These are phyloP conservation scores for Nelumbo lutea DNA, from an alignment of 164 flowering plant genomes.

Conservation along the genomic window DNA sequence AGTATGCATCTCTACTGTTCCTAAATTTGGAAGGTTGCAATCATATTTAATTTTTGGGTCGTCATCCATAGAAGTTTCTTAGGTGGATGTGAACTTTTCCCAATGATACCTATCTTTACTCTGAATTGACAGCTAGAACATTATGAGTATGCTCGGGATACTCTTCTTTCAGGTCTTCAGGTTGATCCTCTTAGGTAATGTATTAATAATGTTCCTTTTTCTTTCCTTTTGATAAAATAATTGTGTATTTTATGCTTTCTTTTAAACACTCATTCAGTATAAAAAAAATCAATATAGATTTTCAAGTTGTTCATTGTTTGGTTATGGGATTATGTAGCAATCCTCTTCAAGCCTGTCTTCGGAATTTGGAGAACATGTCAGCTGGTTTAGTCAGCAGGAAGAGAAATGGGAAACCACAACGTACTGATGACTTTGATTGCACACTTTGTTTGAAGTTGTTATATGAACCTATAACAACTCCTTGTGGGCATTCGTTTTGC, in stretches of 20 bases:
- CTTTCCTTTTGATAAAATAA: background rate
- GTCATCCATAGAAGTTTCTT: background rate
- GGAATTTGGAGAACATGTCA: slow-evolving; percentile 40
- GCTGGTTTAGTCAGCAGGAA: slow-evolving; percentile 24
- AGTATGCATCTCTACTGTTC: no score
- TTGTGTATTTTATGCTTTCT: background rate
- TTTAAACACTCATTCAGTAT: background rate
- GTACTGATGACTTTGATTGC: slow-evolving; percentile 89
- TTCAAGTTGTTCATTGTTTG: background rate
- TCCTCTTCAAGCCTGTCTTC: slow-evolving; percentile 51
- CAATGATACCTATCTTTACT: background rate
- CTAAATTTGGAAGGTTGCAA: no score
- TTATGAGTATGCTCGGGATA: slow-evolving; percentile 76
- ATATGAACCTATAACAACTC: slow-evolving; percentile 88
- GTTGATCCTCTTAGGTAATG: slow-evolving; percentile 77
- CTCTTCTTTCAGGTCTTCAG: slow-evolving; percentile 77
- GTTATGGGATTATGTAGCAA: slow-evolving; percentile 43
- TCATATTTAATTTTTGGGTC: no score
- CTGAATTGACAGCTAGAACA: slow-evolving; percentile 65
- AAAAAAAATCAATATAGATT: background rate
- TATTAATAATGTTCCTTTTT: background rate
- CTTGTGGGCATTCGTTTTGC: slow-evolving; percentile 98
- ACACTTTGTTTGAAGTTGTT: slow-evolving; percentile 82
- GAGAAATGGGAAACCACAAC: slow-evolving; percentile 48
- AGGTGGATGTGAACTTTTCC: background rate